Evolutionary conservation across 202 grass and related monocot species (phyloP).

Genomic region (Dendrocalamus latiflorus): DNA sequence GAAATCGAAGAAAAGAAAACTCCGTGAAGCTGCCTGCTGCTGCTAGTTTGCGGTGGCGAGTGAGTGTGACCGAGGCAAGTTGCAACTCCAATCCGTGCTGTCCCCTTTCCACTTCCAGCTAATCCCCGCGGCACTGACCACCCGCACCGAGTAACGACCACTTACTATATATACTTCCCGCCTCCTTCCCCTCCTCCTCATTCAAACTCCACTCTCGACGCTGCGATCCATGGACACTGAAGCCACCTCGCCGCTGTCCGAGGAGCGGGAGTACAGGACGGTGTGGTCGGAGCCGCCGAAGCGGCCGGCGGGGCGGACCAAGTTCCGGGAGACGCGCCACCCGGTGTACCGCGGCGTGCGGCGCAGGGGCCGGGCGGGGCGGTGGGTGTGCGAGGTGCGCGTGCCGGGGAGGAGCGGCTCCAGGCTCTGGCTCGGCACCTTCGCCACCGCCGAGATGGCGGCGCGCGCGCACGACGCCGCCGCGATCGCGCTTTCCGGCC

Average conservation of each 20-base stretch:
- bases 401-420: constrained; percentile 43
- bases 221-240: constrained; percentile 5
- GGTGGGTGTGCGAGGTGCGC: constrained; percentile 83
- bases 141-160: background rate
- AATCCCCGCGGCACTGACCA: too few species aligned
- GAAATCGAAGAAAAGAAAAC: background rate
- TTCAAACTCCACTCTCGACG: background rate
- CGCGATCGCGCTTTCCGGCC: constrained; percentile 41
- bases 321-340: constrained; percentile 80
- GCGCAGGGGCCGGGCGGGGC: constrained; percentile 24
- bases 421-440: constrained; percentile 76
- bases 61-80: background rate
- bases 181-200: background rate
- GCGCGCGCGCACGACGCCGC: constrained; percentile 61
- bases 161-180: constrained; percentile 16
- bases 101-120: constrained; percentile 7
- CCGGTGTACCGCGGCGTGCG: constrained; percentile 74
- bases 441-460: constrained; percentile 48
- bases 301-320: constrained; percentile 73
- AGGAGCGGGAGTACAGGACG: constrained; percentile 39
- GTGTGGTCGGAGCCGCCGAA: constrained; percentile 72
- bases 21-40: background rate
- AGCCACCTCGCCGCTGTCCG: background rate
- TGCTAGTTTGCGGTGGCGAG: background rate
- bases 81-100: background rate